Base-by-base conservation (phyloP, 805 yeast species). In the Candida sonorensis region DNA sequence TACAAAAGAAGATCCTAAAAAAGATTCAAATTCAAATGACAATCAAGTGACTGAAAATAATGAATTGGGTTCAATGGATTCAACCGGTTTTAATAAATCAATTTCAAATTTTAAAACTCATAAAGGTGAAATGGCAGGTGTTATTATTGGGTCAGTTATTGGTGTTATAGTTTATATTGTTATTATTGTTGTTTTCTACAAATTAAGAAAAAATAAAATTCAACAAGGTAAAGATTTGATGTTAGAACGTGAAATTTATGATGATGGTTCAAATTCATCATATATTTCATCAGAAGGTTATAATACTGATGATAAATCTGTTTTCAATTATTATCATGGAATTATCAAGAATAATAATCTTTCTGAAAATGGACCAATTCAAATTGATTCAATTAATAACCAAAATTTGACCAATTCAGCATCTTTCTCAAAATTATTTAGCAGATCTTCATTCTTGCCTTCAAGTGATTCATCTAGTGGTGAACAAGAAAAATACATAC, bases 101-200 rank as follows among this genome's bases (percentile, higher is more conserved):
- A 17, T 35, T 23, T 25, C 39, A 6, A 28, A 30, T 16, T 15
- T 31, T 11, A 37, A 31, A 29, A 39, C 31, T 17, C 45, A 30
- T 16, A 55, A 48, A 4, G 43, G 47, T 6, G 68, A 68, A 40
- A 68, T 84, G 16, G 79, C 82, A 17, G 95, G 94, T 23, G 72
- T 87, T 33, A 78, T 90, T 10, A 68, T 85, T 25, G 96, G 97
- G 29, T 77, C 94, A 6, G 77, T 84, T 19, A 75, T 73, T 10
- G 97, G 96, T 34, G 79, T 84, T 28, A 62, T 72, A 7, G 61
- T 73, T 8, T 82, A 83, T 53, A 71, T 83, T 49, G 64, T 74
- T 0, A 59, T 73, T 14, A 69, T 86, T 65, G 62, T 76, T 34
- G 49, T 77, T 24, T 61, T 73, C 42, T 74, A 64, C 57, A 68